Evolutionary conservation across 1,284 basidiomycete species (phyloP).

Genomic region (Cutaneotrichosporon sp.): DNA sequence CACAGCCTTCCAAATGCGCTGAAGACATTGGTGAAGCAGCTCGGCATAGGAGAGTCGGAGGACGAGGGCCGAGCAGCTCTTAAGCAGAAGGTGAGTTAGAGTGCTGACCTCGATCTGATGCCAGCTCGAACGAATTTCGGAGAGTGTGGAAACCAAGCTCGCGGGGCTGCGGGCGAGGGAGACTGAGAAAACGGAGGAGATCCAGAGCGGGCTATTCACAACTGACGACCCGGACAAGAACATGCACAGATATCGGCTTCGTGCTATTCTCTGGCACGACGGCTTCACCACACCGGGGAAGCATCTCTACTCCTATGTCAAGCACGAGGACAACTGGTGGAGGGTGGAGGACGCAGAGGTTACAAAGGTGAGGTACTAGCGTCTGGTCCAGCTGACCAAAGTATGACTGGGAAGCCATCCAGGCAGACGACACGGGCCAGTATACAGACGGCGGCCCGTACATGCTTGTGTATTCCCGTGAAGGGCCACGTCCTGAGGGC

Average conservation of each 20-base stretch:
- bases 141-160: constrained; percentile 21
- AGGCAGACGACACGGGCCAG: constrained; percentile 33
- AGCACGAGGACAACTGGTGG: constrained; percentile 35
- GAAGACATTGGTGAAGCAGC: not conserved
- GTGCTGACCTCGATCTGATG: no score
- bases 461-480: constrained; percentile 30
- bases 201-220: constrained; percentile 26
- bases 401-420: constrained; percentile 31
- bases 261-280: constrained; percentile 38
- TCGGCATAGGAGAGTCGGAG: constrained; percentile 15
- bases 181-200: constrained; percentile 19
- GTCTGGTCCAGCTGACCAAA: constrained; percentile 6
- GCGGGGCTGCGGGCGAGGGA: constrained; percentile 22
- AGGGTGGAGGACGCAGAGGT: constrained; percentile 34
- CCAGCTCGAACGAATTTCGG: constrained; percentile 10
- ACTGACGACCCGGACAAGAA: constrained; percentile 31
- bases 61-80: constrained; percentile 24
- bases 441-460: constrained; percentile 45
- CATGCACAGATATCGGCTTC: constrained; percentile 32
- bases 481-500: constrained; percentile 17
- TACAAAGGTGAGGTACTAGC: constrained; percentile 20
- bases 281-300: constrained; percentile 31
- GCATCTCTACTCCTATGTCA: constrained; percentile 38
- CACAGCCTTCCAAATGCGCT: constrained; percentile 11
- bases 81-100: constrained; percentile 25